Evolutionary conservation across 805 yeast genomes (phyloP).

Genomic region (Yamadazyma kitorensis): DNA sequence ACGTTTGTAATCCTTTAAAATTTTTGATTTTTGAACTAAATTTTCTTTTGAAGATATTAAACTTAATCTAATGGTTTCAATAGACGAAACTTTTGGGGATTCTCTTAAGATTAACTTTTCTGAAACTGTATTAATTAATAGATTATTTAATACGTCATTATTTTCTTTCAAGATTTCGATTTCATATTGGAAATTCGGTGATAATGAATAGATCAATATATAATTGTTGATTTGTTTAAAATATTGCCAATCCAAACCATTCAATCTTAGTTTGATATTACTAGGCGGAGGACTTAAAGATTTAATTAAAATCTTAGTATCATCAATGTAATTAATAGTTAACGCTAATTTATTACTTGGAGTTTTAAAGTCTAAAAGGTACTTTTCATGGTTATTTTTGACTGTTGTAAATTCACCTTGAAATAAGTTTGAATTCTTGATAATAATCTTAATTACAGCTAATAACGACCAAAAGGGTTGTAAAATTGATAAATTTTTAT

Average conservation of each 20-base stretch:
- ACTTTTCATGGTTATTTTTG: slow-evolving; percentile 23
- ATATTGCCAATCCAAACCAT: slow-evolving; percentile 33
- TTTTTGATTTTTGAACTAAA: slow-evolving; percentile 20
- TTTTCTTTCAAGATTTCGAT: slow-evolving; percentile 22
- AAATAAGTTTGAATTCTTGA: slow-evolving; percentile 27
- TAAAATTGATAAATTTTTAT: slow-evolving; percentile 11
- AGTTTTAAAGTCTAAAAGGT: slow-evolving; percentile 9
- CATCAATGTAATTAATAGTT: slow-evolving; percentile 24
- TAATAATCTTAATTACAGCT: slow-evolving; percentile 36
- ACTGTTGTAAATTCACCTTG: slow-evolving; percentile 25
- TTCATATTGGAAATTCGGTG: slow-evolving; percentile 36
- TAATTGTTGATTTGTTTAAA: slow-evolving; percentile 15
- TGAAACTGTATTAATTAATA: slow-evolving; percentile 29
- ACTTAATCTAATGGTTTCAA: slow-evolving; percentile 31
- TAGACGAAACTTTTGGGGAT: slow-evolving; percentile 24
- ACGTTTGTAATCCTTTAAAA: slow-evolving; percentile 30
- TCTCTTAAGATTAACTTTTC: slow-evolving; percentile 21
- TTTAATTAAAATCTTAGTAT: slow-evolving; percentile 27
- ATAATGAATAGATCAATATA: slow-evolving; percentile 34
- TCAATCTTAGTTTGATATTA: slow-evolving; percentile 22
- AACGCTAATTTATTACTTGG: slow-evolving; percentile 1
- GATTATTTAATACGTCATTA: slow-evolving; percentile 17
- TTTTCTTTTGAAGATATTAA: slow-evolving; percentile 29
- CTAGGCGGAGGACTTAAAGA: slow-evolving; percentile 15
- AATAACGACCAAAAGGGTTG: slow-evolving; percentile 45